Conservation (phyloP, 2,329 filamentous ascomycete species). For the Microsporum ferrugineum region DNA sequence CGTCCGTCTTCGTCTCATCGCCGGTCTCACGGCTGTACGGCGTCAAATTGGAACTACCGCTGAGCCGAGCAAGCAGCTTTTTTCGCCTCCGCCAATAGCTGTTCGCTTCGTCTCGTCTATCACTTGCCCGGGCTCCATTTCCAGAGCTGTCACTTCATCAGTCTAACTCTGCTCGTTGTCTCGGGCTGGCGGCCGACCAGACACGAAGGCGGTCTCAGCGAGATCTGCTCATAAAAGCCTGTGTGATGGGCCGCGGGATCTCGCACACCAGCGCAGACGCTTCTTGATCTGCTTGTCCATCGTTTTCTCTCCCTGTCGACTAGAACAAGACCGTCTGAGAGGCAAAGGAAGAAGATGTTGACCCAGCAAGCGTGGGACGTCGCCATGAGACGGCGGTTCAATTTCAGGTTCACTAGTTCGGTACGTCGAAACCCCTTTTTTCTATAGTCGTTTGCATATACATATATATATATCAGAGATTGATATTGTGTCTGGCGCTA, state of each 20-base stretch:
- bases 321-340: not conserved
- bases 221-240: too few species aligned
- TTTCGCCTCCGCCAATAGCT: not conserved
- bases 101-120: not conserved
- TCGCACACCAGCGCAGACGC: too few species aligned
- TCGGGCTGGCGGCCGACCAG: too few species aligned
- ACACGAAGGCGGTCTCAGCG: too few species aligned
- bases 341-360: not conserved
- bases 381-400: conserved; percentile 4
- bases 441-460: not conserved
- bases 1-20: not conserved
- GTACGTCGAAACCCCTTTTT: not conserved
- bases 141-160: not conserved
- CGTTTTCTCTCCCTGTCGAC: not conserved
- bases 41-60: not conserved
- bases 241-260: too few species aligned
- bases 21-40: not conserved
- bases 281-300: not conserved
- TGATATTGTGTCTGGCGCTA: not conserved
- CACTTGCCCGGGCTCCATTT: not conserved
- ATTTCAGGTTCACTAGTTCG: not conserved
- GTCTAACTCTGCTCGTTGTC: too few species aligned
- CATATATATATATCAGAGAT: not conserved
- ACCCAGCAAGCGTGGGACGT: not conserved
- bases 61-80: not conserved